Evolutionary conservation across 768 basidiomycete species (phyloP).

Genomic region (Trametes cinnabarina): DNA sequence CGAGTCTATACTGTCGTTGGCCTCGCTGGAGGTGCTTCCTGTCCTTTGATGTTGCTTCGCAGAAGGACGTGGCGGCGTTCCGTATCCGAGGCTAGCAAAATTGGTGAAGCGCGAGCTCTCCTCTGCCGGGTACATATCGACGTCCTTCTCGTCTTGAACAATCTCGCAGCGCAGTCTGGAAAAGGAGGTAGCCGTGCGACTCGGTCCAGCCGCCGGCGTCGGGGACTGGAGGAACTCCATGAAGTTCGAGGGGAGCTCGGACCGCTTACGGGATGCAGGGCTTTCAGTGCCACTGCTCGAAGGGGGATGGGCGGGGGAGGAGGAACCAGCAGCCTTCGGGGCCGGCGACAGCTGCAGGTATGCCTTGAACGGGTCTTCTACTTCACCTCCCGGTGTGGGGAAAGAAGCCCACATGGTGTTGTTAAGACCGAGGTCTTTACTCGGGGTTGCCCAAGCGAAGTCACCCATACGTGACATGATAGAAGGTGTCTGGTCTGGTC

Average conservation of each 20-base stretch:
- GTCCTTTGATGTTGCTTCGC: not conserved
- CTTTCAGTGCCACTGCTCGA: constrained; percentile 5
- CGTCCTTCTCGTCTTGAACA: not conserved
- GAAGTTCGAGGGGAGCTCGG: not conserved
- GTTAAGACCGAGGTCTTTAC: not conserved
- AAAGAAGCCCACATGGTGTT: not conserved
- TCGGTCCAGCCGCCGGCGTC: not conserved
- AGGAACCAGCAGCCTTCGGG: not conserved
- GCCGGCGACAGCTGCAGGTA: constrained; percentile 1
- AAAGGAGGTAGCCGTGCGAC: not conserved
- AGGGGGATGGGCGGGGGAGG: constrained; percentile 5
- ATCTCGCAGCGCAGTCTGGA: constrained; percentile 2
- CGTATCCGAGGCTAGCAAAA: not conserved
- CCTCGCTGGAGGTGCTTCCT: not conserved
- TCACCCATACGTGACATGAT: constrained; percentile 8
- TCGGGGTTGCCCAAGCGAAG: not conserved
- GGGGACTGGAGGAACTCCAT: not conserved
- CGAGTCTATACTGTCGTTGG: not conserved
- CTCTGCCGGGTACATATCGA: not conserved
- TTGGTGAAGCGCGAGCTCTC: not conserved
- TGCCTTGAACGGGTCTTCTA: constrained; percentile 8
- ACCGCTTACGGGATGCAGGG: not conserved
- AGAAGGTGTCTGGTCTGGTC: constrained; percentile 14
- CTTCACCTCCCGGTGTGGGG: not conserved
- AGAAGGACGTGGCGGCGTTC: not conserved